phyloP scores from a whole-genome alignment of 352 stramenopile genomes.

The Thalassiosira ordinaria region DNA sequence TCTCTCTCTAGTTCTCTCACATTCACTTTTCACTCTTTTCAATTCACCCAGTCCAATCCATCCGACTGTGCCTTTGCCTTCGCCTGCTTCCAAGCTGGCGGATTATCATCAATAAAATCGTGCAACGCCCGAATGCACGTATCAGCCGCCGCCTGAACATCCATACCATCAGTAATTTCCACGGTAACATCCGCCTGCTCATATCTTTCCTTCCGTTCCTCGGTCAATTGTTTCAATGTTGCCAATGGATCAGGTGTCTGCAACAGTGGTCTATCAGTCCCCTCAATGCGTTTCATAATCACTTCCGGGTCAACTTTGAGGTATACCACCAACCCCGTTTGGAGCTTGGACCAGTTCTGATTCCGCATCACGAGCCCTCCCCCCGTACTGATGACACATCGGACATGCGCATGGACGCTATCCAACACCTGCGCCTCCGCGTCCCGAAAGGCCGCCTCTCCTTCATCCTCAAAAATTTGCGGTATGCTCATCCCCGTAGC shows the following conservation, averaged over 20 bases:
- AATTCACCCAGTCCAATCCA: slow-evolving; percentile 80
- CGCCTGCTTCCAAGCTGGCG: slow-evolving; percentile 78
- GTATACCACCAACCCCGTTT: slow-evolving; percentile 83
- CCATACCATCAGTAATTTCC: slow-evolving; percentile 66
- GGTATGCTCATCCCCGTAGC: slow-evolving; percentile 71
- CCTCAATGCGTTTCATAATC: slow-evolving; percentile 75
- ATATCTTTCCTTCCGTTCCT: slow-evolving; percentile 76
- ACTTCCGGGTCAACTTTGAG: slow-evolving; percentile 74
- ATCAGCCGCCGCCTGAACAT: slow-evolving; percentile 58
- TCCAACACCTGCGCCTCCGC: slow-evolving; percentile 80
- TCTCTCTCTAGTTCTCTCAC: neutral
- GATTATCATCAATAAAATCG: slow-evolving; percentile 87
- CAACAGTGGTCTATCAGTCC: slow-evolving; percentile 74
- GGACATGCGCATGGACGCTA: slow-evolving; percentile 77
- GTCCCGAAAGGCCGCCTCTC: slow-evolving; percentile 81
- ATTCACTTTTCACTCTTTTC: neutral
- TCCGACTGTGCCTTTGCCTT: slow-evolving; percentile 78
- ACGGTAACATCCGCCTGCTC: slow-evolving; percentile 81
- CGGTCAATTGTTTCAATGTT: slow-evolving; percentile 68
- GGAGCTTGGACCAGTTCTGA: slow-evolving; percentile 84
- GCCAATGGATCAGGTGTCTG: slow-evolving; percentile 65
- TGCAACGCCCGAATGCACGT: slow-evolving; percentile 72
- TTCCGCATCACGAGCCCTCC: slow-evolving; percentile 70
- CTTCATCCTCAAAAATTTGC: slow-evolving; percentile 81
- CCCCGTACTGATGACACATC: slow-evolving; percentile 82